Evolutionary conservation across 108 stramenopile genomes (phyloP).

Genomic region (Heterococcus sp.): DNA sequence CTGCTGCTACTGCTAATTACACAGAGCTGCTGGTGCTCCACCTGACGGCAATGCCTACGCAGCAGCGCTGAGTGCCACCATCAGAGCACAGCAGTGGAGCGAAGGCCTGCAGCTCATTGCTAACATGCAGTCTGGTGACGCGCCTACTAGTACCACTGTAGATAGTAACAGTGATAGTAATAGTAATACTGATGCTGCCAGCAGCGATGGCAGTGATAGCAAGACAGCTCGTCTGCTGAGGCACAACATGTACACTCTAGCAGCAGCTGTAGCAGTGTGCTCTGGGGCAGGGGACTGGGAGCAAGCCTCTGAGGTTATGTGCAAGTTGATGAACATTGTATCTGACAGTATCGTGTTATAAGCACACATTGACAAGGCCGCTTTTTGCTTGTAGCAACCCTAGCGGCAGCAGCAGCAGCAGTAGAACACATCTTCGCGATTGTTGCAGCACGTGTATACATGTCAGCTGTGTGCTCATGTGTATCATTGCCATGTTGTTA

Average conservation of each 20-base stretch:
- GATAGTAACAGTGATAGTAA: background rate
- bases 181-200: too few relatives aligned
- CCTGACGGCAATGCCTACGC: constrained; percentile 73
- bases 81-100: constrained; percentile 82
- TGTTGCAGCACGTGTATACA: too few relatives aligned
- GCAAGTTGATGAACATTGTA: background rate
- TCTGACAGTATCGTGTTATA: background rate
- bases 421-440: too few relatives aligned
- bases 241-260: background rate
- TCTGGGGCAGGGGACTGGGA: background rate
- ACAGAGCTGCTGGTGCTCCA: background rate
- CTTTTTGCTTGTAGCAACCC: too few relatives aligned
- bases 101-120: constrained; percentile 72
- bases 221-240: too few relatives aligned
- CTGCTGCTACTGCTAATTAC: background rate
- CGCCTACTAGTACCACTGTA: too few relatives aligned
- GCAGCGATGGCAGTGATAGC: too few relatives aligned
- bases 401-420: too few relatives aligned
- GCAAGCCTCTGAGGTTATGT: too few relatives aligned
- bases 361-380: too few relatives aligned
- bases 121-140: constrained; percentile 57
- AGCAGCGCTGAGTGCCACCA: constrained; percentile 74
- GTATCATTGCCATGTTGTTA: too few relatives aligned
- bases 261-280: background rate
- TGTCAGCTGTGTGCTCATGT: background rate